Conservation (phyloP, 371 early-diverging fungal genomes). For the Thermomucor indicae-seudaticae region DNA sequence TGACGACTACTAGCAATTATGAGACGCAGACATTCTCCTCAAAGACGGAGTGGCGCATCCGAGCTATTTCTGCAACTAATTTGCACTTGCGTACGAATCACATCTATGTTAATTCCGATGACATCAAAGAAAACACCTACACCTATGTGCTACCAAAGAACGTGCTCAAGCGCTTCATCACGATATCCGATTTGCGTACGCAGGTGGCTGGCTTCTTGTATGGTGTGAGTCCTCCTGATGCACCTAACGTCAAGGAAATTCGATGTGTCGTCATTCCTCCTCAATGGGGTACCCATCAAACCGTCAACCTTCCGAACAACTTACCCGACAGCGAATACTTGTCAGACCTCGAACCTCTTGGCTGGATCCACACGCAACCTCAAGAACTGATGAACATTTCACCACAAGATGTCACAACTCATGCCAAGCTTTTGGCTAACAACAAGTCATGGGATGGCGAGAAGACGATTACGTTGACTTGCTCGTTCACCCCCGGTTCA, state of each 20-base stretch:
- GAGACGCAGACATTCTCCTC: conserved; percentile 96
- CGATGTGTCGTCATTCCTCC: conserved; percentile 94
- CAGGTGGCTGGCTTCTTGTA: conserved; percentile 95
- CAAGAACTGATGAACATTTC: conserved; percentile 88
- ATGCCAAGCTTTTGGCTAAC: conserved; percentile 83
- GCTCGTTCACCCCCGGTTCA: conserved; percentile 96
- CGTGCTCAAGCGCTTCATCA: conserved; percentile 92
- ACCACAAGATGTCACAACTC: conserved; percentile 90
- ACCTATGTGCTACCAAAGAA: conserved; percentile 98
- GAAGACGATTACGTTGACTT: conserved; percentile 84
- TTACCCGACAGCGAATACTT: conserved; percentile 91
- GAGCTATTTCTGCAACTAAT: conserved; percentile 94
- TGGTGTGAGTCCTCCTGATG: conserved; percentile 91
- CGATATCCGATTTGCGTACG: conserved; percentile 92
- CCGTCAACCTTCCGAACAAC: conserved; percentile 85
- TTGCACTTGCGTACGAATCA: conserved; percentile 93
- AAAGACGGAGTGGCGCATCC: conserved; percentile 98
- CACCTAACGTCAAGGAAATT: conserved; percentile 95
- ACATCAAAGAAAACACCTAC: conserved; percentile 83
- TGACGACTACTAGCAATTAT: conserved; percentile 96
- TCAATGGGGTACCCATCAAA: conserved; percentile 95
- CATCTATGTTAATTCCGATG: conserved; percentile 93
- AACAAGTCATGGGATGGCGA: conserved; percentile 95
- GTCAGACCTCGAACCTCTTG: conserved; percentile 91
- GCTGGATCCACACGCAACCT: conserved; percentile 98